A percentile compares a stretch with the other conserved stretches of the same genome.
These are phyloP conservation scores for Colletotrichum acutatum DNA, from an alignment of 2,329 filamentous ascomycete species.

Conservation along the genomic window DNA sequence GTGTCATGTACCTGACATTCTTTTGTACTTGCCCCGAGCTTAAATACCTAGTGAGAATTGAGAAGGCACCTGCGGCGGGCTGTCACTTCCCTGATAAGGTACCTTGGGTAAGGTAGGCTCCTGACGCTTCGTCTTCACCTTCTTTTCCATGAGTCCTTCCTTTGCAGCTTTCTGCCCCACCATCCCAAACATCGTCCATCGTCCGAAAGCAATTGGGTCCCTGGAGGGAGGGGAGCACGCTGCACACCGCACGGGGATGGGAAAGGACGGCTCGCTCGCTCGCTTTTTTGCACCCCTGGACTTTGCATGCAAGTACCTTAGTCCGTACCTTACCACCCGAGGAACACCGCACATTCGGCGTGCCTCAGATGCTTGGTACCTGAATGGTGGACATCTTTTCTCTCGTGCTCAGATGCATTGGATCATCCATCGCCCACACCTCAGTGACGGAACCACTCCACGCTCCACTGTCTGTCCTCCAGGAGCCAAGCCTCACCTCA, in stretches of 20 bases:
- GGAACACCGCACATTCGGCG: not conserved
- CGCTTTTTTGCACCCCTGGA: not conserved
- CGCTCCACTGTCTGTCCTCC: not conserved
- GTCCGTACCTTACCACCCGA: not conserved
- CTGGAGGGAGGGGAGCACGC: not conserved
- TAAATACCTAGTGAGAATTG: not conserved
- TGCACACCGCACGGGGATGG: too few species aligned
- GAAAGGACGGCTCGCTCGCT: not conserved
- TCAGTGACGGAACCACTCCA: slow-evolving; percentile 7
- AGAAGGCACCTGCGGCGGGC: not conserved
- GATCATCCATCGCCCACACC: slow-evolving; percentile 10
- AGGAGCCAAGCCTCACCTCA: not conserved
- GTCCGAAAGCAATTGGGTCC: slow-evolving; percentile 24
- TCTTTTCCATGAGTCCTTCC: not conserved
- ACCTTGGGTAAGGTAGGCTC: too few species aligned
- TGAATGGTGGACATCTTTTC: slow-evolving; percentile 31
- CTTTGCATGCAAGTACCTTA: slow-evolving; percentile 17
- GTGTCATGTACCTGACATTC: not conserved
- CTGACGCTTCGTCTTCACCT: not conserved
- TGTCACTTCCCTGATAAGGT: not conserved
- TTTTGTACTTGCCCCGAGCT: not conserved
- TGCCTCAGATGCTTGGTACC: slow-evolving; percentile 21
- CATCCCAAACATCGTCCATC: slow-evolving; percentile 7
- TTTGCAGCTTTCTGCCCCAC: slow-evolving; percentile 17
- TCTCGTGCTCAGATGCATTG: not conserved